Conservation (phyloP, 106 monocot species). For the Dioscorea dumetorum region DNA sequence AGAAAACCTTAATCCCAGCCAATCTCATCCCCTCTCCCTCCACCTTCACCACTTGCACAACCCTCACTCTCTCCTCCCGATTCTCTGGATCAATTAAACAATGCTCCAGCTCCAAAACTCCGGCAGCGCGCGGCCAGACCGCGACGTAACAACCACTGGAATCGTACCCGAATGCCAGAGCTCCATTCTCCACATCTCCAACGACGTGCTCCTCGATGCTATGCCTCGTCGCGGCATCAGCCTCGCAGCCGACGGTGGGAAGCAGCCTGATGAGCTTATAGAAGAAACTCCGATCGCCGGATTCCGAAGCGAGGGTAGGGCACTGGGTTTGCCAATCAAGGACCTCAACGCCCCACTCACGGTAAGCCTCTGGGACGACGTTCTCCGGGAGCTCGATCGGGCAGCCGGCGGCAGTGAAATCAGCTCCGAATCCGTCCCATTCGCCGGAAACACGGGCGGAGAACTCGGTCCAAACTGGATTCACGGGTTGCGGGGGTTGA, state of each 20-base stretch:
- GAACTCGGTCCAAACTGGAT: slow-evolving; percentile 64
- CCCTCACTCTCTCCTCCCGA: slow-evolving; percentile 45
- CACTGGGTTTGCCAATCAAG: slow-evolving; percentile 98
- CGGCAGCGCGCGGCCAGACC: slow-evolving; percentile 32
- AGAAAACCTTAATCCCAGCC: slow-evolving; percentile 55
- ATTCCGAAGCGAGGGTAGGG: slow-evolving; percentile 71
- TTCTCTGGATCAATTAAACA: slow-evolving; percentile 63
- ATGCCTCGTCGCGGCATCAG: slow-evolving; percentile 79
- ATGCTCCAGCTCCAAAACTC: slow-evolving; percentile 59
- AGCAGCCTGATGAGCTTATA: slow-evolving; percentile 79
- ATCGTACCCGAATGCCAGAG: slow-evolving; percentile 46
- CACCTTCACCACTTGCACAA: slow-evolving; percentile 38
- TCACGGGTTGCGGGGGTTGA: neutral
- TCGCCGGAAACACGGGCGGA: slow-evolving; percentile 79
- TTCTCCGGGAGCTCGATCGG: slow-evolving; percentile 79
- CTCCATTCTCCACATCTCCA: slow-evolving; percentile 15
- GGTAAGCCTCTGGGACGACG: slow-evolving; percentile 84
- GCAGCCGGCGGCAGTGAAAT: slow-evolving; percentile 56
- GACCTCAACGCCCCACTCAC: slow-evolving; percentile 86
- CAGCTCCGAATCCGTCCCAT: slow-evolving; percentile 89
- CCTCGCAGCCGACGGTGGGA: slow-evolving; percentile 94
- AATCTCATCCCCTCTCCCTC: slow-evolving; percentile 36
- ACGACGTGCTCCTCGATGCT: slow-evolving; percentile 46
- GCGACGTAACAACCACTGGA: slow-evolving; percentile 51
- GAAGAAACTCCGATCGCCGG: slow-evolving; percentile 18